Percentiles rank a stretch among this genome's conserved stretches.
Conservation (phyloP, 2,329 filamentous ascomycete species). For the Nectriaceae sp. region DNA sequence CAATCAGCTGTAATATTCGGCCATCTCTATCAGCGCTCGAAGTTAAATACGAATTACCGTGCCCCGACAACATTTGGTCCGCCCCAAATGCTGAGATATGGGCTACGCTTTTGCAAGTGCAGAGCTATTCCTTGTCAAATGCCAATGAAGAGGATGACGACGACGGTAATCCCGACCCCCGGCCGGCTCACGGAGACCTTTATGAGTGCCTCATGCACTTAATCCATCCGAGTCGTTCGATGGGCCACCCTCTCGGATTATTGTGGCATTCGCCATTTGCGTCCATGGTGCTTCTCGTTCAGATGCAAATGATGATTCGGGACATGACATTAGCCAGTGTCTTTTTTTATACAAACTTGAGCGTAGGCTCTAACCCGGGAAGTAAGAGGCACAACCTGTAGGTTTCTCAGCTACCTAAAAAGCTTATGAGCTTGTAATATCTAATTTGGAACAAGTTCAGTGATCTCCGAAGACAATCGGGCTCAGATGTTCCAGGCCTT, state of each 20-base stretch:
- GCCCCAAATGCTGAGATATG: slow-evolving; percentile 8
- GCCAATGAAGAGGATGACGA: slow-evolving; percentile 17
- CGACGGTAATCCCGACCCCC: slow-evolving; percentile 9
- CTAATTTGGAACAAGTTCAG: slow-evolving; percentile 1
- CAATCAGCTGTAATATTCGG: slow-evolving; percentile 12
- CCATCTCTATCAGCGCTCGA: slow-evolving; percentile 10
- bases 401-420: too few relatives aligned
- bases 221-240: slow-evolving; percentile 6
- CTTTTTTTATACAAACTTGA: slow-evolving; percentile 10
- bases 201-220: slow-evolving; percentile 11
- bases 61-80: slow-evolving; percentile 12
- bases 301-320: slow-evolving; percentile 16
- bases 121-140: slow-evolving; percentile 9
- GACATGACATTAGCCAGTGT: slow-evolving; percentile 13
- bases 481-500: slow-evolving; percentile 11
- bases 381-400: slow-evolving; percentile 11
- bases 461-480: slow-evolving; percentile 12
- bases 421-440: not conserved
- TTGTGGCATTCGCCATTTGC: slow-evolving; percentile 14
- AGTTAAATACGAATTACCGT: slow-evolving; percentile 11
- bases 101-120: slow-evolving; percentile 8
- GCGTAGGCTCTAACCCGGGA: not conserved
- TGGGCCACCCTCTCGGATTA: slow-evolving; percentile 8
- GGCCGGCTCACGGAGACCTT: slow-evolving; percentile 11
- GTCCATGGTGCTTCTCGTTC: slow-evolving; percentile 10